phyloP scores from a whole-genome alignment of 2,329 filamentous ascomycete species.

The Fusarium pilosicola region DNA sequence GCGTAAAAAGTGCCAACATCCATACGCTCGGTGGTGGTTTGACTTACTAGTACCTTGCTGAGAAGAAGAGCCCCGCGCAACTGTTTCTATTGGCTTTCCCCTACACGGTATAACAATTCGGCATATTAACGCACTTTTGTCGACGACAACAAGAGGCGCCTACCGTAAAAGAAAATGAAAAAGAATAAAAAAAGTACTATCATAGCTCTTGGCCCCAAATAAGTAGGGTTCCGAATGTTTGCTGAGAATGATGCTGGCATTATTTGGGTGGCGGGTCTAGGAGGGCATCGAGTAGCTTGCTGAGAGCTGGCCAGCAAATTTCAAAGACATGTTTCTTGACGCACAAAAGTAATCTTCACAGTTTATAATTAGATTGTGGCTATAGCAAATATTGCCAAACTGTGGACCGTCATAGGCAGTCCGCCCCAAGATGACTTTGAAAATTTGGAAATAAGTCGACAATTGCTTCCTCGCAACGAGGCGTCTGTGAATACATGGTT shows the following conservation, averaged over 20 bases:
- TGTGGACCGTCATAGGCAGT: neutral
- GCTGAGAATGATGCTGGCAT: neutral
- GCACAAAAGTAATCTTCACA: neutral
- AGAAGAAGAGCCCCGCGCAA: neutral
- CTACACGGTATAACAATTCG: fast-evolving
- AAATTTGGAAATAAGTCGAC: conserved; percentile 6
- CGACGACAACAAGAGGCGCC: neutral
- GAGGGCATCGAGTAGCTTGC: neutral
- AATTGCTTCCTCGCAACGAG: neutral
- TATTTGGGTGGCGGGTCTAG: neutral
- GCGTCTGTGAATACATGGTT: conserved; percentile 16
- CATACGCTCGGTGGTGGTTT: neutral
- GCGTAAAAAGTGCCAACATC: neutral
- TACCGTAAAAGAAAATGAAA: neutral
- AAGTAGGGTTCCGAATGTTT: neutral
- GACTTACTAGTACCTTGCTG: neutral
- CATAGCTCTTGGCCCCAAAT: neutral
- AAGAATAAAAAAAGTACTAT: too few relatives aligned
- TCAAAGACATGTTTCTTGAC: neutral
- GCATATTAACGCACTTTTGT: neutral
- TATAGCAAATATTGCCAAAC: neutral
- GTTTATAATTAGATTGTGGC: conserved; percentile 23
- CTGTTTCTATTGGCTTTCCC: neutral
- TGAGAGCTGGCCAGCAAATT: neutral
- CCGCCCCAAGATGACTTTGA: neutral